A percentile compares a stretch with the other conserved stretches of the same genome.
These are phyloP conservation scores for Chytriomyces confervae DNA, from an alignment of 192 early-diverging fungal genomes.

Conservation along the genomic window DNA sequence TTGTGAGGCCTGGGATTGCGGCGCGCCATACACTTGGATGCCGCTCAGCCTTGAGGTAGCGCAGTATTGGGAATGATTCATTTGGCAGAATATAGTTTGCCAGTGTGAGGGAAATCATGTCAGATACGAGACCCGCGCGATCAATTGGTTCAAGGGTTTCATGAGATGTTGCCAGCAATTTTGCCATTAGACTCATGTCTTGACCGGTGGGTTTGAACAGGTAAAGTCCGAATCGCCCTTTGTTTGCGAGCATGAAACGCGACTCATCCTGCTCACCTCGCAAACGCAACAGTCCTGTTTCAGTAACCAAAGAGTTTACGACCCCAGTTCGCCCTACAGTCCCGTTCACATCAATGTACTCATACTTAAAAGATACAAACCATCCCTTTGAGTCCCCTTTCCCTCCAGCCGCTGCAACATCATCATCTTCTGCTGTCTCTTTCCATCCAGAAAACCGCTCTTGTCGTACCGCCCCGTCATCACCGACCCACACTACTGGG, in stretches of 20 bases:
- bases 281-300: neutral
- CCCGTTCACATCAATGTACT: neutral
- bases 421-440: neutral
- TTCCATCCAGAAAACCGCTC: conserved; percentile 20
- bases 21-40: conserved; percentile 20
- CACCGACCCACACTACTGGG: conserved; percentile 17
- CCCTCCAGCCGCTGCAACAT: neutral
- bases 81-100: neutral
- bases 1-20: neutral
- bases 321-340: neutral
- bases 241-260: conserved; percentile 17
- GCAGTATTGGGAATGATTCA: neutral
- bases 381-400: neutral
- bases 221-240: conserved; percentile 14
- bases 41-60: conserved; percentile 5
- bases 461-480: conserved; percentile 13
- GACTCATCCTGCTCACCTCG: neutral
- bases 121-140: conserved; percentile 39
- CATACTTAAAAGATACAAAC: conserved; percentile 2
- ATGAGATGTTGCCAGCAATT: neutral
- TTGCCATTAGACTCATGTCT: neutral
- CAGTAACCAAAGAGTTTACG: no score
- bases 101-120: conserved; percentile 34
- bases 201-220: conserved; percentile 9
- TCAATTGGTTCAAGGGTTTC: conserved; percentile 6